Base-by-base conservation (phyloP, 2,329 filamentous ascomycete genomes). In the Ophiocordyceps camponoti-saundersi region DNA sequence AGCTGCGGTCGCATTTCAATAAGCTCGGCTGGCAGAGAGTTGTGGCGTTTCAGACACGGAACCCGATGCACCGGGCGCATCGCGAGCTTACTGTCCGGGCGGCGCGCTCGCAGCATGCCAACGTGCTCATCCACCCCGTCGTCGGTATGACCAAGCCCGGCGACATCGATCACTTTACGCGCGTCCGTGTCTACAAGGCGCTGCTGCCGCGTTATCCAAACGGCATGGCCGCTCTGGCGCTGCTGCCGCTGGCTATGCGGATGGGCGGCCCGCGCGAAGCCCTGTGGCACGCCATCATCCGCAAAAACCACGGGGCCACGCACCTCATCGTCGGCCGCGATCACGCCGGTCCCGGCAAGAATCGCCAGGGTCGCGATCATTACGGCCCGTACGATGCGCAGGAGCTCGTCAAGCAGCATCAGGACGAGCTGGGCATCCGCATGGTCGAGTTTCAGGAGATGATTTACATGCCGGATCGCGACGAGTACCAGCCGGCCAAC, bases 361-460 rank as follows among this genome's bases (percentile, higher is more conserved):
- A 96, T 80, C 93, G 86, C 74, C 80, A 90, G 70, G 92, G 92
- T 49, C 80, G 85, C 58, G 92, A 98, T 64, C 93, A 95, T 72
- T 98, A 98, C 68, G 92, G 92, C 46, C 89, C 92, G 30, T 98
- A 98, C 66, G 92, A 98, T 60, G 92, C 92, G 13, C 92, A 98
- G 73, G 76, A 90, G 60, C 86, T 89, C 23, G 89, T 98, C 49
- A 88, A 95, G 75, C 87, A 95, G 73, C 94, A 95, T 79, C 82
- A 81, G 61, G 80, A 87, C 55, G 92, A 98, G 77, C 85, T 98
- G 51, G 92, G 90, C 59, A 98, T 98, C 61, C 87, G 95, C 72
- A 92, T 98, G 61, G 92, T 98, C 53, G 88, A 92, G 56, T 98
- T 98, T 82, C 90, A 96, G 73, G 88, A 93, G 79, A 95, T 98